Percentiles rank a stretch among this genome's conserved stretches.
Conservation (phyloP, 768 basidiomycete genomes). For the Suillus luteus region DNA sequence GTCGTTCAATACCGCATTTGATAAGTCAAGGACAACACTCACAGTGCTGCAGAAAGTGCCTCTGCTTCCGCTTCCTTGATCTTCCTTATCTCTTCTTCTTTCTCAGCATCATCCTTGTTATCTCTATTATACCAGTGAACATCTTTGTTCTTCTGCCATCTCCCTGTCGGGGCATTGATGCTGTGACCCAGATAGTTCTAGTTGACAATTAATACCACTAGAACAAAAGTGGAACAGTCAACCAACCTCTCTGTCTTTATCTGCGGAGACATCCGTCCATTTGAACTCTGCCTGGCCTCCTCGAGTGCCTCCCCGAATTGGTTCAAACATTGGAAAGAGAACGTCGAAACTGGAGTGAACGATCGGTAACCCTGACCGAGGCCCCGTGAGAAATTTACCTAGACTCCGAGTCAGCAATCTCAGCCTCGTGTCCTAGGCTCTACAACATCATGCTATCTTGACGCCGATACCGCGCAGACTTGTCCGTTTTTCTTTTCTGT, state of each 20-base stretch:
- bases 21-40: conserved; percentile 28
- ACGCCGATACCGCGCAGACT: not conserved
- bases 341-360: not conserved
- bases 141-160: conserved; percentile 98
- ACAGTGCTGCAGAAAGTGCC: conserved; percentile 81
- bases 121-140: conserved; percentile 94
- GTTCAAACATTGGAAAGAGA: conserved; percentile 66
- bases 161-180: conserved; percentile 90
- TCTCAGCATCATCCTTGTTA: conserved; percentile 43
- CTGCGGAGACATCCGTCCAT: conserved; percentile 87
- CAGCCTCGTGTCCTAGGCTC: conserved; percentile 2
- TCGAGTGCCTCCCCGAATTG: conserved; percentile 84
- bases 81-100: conserved; percentile 72
- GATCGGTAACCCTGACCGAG: not conserved
- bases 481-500: not conserved
- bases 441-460: conserved; percentile 1
- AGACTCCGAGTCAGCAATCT: too few relatives aligned
- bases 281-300: conserved; percentile 93
- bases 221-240: not conserved
- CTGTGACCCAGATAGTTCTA: conserved; percentile 96
- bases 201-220: conserved; percentile 5
- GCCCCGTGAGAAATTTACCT: not conserved
- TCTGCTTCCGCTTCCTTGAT: conserved; percentile 91
- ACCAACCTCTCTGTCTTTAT: conserved; percentile 88
- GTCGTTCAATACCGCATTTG: not conserved